Conservation (phyloP, 108 stramenopile species). For the Cyclotella choctawhatcheeana region DNA sequence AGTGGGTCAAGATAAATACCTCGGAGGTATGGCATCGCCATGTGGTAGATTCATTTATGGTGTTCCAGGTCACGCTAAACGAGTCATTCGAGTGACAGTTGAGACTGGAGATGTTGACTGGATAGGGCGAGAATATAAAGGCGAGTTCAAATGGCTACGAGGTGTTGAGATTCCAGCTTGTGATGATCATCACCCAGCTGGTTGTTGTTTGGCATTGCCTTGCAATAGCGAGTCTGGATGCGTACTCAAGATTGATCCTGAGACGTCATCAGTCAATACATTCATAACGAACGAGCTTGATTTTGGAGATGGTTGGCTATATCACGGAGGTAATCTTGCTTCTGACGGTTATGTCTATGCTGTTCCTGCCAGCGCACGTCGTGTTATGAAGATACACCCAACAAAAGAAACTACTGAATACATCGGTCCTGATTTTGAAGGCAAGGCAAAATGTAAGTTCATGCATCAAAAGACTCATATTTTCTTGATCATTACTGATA, state of each 20-base stretch:
- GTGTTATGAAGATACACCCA: conserved; percentile 67
- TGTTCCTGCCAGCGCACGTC: conserved; percentile 66
- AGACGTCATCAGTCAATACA: conserved; percentile 48
- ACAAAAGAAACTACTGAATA: conserved; percentile 45
- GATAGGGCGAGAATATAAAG: conserved; percentile 56
- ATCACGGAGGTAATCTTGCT: conserved; percentile 68
- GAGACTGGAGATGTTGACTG: conserved; percentile 49
- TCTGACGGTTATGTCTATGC: conserved; percentile 64
- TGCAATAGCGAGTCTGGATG: conserved; percentile 55
- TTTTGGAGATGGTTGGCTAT: conserved; percentile 64
- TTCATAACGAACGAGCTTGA: conserved; percentile 52
- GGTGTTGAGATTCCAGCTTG: conserved; percentile 63
- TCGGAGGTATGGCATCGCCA: conserved; percentile 75
- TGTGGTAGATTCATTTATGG: conserved; percentile 74
- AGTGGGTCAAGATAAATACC: conserved; percentile 14
- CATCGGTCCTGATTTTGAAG: conserved; percentile 55
- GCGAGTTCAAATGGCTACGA: conserved; percentile 74
- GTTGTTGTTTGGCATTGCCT: conserved; percentile 66
- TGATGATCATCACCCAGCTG: conserved; percentile 48
- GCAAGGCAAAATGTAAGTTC: conserved; percentile 57
- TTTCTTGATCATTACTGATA: neutral
- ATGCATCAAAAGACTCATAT: conserved; percentile 13
- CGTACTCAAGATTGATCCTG: conserved; percentile 68
- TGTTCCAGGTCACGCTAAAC: conserved; percentile 69
- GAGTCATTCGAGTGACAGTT: conserved; percentile 56